A percentile compares a stretch with the other conserved stretches of the same genome.
Conservation (phyloP, 768 basidiomycete genomes). For the Suillus luteus region DNA sequence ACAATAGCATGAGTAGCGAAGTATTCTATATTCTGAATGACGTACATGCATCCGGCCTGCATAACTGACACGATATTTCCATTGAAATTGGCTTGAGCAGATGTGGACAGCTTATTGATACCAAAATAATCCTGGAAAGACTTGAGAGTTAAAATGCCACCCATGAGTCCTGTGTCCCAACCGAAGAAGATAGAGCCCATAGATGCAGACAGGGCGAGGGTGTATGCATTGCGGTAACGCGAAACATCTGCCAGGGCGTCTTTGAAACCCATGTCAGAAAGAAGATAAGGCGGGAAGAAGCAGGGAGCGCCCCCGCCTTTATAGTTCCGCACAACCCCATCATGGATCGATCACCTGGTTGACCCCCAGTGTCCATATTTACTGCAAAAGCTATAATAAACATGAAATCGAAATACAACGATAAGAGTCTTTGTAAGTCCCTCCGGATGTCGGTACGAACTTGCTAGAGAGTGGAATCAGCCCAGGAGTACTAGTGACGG, state of each 20-base stretch:
- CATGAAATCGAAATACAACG: neutral
- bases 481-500: neutral
- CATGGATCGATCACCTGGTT: neutral
- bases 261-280: constrained; percentile 24
- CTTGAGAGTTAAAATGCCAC: constrained; percentile 41
- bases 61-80: constrained; percentile 50
- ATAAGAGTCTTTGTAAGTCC: neutral
- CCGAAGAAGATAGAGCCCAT: constrained; percentile 48
- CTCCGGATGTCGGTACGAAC: neutral
- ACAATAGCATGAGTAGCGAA: neutral
- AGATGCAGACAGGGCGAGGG: constrained; percentile 40
- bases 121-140: constrained; percentile 49
- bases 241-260: constrained; percentile 23
- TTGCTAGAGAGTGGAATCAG: neutral
- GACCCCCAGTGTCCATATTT: neutral
- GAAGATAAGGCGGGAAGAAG: neutral
- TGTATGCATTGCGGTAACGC: constrained; percentile 41
- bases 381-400: neutral
- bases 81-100: constrained; percentile 37
- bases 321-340: neutral
- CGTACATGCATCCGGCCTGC: constrained; percentile 48
- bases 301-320: neutral
- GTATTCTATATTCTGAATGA: neutral
- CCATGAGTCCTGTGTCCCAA: constrained; percentile 49
- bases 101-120: constrained; percentile 35